Percentiles rank a stretch among this genome's conserved stretches.
phyloP scores from a whole-genome alignment of 1,139 yeast species.

The Geotrichum citri-aurantii region DNA sequence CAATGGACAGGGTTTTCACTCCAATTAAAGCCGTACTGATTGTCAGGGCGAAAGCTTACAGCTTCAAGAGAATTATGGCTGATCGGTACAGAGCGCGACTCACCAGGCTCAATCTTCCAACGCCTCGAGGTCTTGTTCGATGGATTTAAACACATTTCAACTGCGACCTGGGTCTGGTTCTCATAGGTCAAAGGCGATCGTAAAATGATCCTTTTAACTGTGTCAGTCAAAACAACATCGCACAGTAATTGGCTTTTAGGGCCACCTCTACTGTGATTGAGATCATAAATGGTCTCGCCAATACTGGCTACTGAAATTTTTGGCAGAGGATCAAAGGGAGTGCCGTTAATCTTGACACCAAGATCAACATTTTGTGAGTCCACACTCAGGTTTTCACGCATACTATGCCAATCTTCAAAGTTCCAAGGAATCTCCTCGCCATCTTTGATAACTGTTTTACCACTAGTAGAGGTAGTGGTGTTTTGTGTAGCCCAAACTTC shows the following conservation, averaged over 20 bases:
- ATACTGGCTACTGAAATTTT: constrained; percentile 67
- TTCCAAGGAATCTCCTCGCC: constrained; percentile 69
- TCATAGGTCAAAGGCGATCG: constrained; percentile 68
- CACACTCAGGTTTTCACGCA: constrained; percentile 73
- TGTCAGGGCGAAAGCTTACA: constrained; percentile 59
- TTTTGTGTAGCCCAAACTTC: constrained; percentile 68
- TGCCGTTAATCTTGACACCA: constrained; percentile 53
- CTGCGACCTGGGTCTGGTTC: constrained; percentile 62
- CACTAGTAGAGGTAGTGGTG: constrained; percentile 21
- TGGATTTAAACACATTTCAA: constrained; percentile 37
- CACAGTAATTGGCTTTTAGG: constrained; percentile 70
- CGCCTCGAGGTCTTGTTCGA: constrained; percentile 15
- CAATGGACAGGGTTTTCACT: constrained; percentile 58
- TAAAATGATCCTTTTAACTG: constrained; percentile 67
- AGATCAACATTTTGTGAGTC: constrained; percentile 55
- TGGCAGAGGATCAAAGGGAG: constrained; percentile 49
- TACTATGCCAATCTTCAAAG: constrained; percentile 86
- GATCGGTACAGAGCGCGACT: constrained; percentile 63
- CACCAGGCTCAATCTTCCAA: constrained; percentile 46
- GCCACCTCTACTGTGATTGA: constrained; percentile 55
- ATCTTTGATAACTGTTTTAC: constrained; percentile 38
- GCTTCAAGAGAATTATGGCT: constrained; percentile 54
- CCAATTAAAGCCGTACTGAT: constrained; percentile 56
- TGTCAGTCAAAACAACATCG: constrained; percentile 61
- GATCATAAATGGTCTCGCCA: constrained; percentile 72